phyloP scores from a whole-genome alignment of 495 filamentous ascomycete species.

The Talaromyces nanjingensis region DNA sequence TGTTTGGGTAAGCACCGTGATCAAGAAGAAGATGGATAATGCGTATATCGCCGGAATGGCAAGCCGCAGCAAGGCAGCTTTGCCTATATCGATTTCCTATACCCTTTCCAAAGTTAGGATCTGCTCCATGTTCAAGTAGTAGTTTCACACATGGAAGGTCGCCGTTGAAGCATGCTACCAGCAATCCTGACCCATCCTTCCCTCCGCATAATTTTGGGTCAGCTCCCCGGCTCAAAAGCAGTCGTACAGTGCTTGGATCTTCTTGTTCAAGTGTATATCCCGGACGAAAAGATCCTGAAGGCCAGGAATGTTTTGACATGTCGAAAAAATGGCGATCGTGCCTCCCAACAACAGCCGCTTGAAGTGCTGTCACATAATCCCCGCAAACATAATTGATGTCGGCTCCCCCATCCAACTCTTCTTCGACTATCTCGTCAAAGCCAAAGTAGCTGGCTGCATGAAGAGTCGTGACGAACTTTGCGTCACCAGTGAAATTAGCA shows the following conservation, averaged over 20 bases:
- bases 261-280: background rate
- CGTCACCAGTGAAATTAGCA: background rate
- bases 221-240: conserved; percentile 19
- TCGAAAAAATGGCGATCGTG: background rate
- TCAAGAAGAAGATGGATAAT: background rate
- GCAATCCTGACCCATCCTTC: background rate
- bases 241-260: conserved; percentile 8
- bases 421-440: conserved; percentile 6
- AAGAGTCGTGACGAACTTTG: background rate
- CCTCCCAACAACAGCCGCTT: conserved; percentile 11
- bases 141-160: conserved; percentile 3
- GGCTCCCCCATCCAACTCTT: background rate
- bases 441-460: conserved; percentile 10
- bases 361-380: conserved; percentile 14
- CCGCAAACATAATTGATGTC: conserved; percentile 11
- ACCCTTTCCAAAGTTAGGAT: conserved; percentile 9
- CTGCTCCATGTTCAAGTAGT: conserved; percentile 17
- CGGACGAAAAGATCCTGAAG: background rate
- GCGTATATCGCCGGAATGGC: background rate
- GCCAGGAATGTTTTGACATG: background rate
- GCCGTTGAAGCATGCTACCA: background rate
- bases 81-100: background rate
- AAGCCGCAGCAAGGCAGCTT: conserved; percentile 8
- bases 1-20: background rate
- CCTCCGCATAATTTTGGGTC: background rate